Percentiles rank a stretch among this genome's conserved stretches.
These are phyloP conservation scores for Chytriomyces sp. DNA, from an alignment of 192 early-diverging fungal species.

Conservation along the genomic window DNA sequence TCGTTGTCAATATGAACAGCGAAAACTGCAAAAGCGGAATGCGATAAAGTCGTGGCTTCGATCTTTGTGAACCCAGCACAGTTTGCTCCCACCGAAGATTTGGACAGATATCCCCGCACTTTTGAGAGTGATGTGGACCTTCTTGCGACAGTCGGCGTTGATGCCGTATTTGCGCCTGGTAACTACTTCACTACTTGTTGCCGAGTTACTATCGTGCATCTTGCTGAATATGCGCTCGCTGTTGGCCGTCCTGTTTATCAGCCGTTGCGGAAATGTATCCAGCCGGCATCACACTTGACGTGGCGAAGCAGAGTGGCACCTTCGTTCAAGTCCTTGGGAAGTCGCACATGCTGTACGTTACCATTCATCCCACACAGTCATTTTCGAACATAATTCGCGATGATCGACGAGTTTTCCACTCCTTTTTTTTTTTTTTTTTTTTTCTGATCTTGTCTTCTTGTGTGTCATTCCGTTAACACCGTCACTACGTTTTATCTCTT, in stretches of 20 bases:
- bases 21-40: conserved; percentile 58
- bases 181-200: background rate
- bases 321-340: conserved; percentile 92
- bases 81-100: conserved; percentile 95
- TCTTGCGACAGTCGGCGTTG: conserved; percentile 52
- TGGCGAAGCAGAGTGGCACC: conserved; percentile 77
- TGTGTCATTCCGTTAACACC: background rate
- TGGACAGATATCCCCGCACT: conserved; percentile 88
- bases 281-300: conserved; percentile 81
- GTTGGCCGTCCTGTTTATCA: conserved; percentile 28
- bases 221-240: background rate
- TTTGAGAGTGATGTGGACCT: conserved; percentile 75
- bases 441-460: background rate
- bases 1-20: conserved; percentile 39
- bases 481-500: background rate
- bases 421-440: background rate
- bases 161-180: conserved; percentile 50
- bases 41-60: conserved; percentile 75
- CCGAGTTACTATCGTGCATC: background rate
- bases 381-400: background rate
- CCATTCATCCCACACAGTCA: background rate
- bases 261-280: conserved; percentile 93
- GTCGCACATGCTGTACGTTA: conserved; percentile 77
- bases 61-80: conserved; percentile 99
- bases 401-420: background rate